Evolutionary conservation across 352 stramenopile genomes (phyloP).

Genomic region (Phytophthora boehmeriae): DNA sequence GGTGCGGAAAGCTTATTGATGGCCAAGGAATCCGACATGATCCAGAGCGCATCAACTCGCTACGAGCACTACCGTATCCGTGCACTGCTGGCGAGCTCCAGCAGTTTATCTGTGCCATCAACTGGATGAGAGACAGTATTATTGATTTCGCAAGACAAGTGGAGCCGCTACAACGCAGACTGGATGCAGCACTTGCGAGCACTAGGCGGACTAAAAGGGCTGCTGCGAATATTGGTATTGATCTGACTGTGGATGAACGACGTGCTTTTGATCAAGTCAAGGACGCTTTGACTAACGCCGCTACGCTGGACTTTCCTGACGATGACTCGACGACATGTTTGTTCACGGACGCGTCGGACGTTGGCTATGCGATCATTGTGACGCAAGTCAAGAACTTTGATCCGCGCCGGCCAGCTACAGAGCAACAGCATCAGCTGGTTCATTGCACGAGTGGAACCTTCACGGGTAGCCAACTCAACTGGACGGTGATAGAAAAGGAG

Average conservation of each 20-base stretch:
- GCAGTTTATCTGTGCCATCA: conserved; percentile 10
- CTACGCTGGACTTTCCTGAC: conserved; percentile 2
- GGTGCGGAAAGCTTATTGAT: conserved; percentile 12
- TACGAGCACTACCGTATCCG: neutral
- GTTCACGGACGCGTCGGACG: conserved; percentile 3
- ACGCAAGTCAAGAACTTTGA: conserved; percentile 6
- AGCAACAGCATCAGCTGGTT: neutral
- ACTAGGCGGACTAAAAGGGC: conserved; percentile 1
- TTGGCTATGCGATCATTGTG: conserved; percentile 4
- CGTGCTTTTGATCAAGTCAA: neutral
- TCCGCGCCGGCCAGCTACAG: neutral
- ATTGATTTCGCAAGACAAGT: neutral
- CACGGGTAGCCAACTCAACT: neutral
- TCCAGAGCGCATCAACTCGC: neutral
- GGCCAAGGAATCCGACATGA: neutral
- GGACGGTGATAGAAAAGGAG: no score
- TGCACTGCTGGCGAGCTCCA: conserved; percentile 5
- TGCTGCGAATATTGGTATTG: conserved; percentile 2
- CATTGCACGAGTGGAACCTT: neutral
- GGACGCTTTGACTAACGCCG: neutral
- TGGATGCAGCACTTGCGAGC: conserved; percentile 5
- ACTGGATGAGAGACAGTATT: neutral
- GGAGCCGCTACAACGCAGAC: neutral
- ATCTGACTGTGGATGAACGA: neutral
- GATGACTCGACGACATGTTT: conserved; percentile 1